A percentile compares a stretch with the other conserved stretches of the same genome.
These are phyloP conservation scores for Fusarium floridanum DNA, from an alignment of 2,329 filamentous ascomycete species.

Conservation along the genomic window DNA sequence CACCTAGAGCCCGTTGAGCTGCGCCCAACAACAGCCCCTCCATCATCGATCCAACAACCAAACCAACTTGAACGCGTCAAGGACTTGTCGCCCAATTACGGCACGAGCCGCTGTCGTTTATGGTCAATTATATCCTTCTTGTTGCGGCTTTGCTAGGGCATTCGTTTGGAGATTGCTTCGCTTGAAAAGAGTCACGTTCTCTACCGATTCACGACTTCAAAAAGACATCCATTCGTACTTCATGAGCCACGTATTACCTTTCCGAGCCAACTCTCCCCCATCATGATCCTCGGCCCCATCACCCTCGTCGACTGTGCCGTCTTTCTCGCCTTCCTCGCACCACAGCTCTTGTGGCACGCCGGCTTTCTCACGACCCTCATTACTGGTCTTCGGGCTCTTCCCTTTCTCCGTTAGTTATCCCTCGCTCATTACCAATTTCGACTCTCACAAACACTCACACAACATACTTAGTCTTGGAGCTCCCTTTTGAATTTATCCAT, in stretches of 20 bases:
- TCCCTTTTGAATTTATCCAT: slow-evolving; percentile 49
- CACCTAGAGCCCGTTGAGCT: background rate
- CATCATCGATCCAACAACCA: slow-evolving; percentile 35
- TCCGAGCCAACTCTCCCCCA: slow-evolving; percentile 31
- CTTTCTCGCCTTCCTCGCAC: slow-evolving; percentile 78
- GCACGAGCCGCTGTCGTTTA: background rate
- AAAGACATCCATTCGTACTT: slow-evolving; percentile 5
- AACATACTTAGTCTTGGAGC: slow-evolving; percentile 41
- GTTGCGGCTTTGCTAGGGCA: background rate
- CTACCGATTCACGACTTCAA: background rate
- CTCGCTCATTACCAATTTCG: background rate
- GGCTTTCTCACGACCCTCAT: slow-evolving; percentile 70
- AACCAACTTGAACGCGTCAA: slow-evolving; percentile 32
- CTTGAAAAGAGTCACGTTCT: background rate
- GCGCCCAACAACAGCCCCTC: slow-evolving; percentile 30
- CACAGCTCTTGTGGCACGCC: slow-evolving; percentile 77
- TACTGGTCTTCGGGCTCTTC: slow-evolving; percentile 72
- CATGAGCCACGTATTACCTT: slow-evolving; percentile 18
- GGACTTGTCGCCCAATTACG: slow-evolving; percentile 20
- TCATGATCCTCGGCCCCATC: slow-evolving; percentile 80
- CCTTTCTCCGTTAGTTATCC: slow-evolving; percentile 73
- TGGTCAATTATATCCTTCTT: background rate
- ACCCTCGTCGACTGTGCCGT: slow-evolving; percentile 81
- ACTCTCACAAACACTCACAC: slow-evolving; percentile 29
- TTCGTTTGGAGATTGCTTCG: background rate